A percentile compares a stretch with the other conserved stretches of the same genome.
Conservation (phyloP, 139 green algal genomes). For the Chlamydomonas asymmetrica region DNA sequence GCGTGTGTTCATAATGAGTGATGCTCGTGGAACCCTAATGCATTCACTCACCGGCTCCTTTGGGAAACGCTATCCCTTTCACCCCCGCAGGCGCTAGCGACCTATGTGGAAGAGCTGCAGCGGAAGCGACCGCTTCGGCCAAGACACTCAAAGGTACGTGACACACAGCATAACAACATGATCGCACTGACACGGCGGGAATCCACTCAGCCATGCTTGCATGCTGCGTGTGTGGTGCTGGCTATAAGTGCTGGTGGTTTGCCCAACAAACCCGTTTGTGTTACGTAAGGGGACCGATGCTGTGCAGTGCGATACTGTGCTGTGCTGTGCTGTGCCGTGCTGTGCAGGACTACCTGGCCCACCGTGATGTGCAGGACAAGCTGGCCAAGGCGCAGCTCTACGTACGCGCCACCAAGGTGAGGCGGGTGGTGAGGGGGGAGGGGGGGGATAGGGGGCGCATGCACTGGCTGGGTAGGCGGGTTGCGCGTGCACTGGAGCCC, state of each 20-base stretch:
- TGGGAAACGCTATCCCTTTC: too few species aligned
- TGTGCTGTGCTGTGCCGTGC: neutral
- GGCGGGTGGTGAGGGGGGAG: neutral
- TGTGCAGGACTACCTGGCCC: constrained; percentile 38
- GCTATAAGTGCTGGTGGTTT: neutral
- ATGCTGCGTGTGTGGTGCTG: neutral
- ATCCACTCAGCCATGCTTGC: neutral
- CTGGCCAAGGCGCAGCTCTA: constrained; percentile 46
- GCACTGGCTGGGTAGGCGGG: too few species aligned
- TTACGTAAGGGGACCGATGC: neutral
- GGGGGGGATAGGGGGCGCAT: too few species aligned
- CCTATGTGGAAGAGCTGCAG: constrained; percentile 35
- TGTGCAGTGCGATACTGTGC: neutral
- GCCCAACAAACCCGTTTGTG: neutral
- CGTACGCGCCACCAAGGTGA: constrained; percentile 24
- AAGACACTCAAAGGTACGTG: constrained; percentile 16
- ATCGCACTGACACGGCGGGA: too few species aligned
- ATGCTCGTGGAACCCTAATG: too few species aligned
- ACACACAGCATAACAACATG: neutral
- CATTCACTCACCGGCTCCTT: too few species aligned
- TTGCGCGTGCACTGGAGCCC: too few species aligned
- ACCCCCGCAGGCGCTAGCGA: too few species aligned
- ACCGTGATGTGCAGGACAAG: constrained; percentile 31
- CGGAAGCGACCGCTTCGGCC: constrained; percentile 15
- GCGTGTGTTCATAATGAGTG: too few species aligned